Base-by-base conservation (phyloP, 441 rosid genomes). In the Raphanus hybrid region DNA sequence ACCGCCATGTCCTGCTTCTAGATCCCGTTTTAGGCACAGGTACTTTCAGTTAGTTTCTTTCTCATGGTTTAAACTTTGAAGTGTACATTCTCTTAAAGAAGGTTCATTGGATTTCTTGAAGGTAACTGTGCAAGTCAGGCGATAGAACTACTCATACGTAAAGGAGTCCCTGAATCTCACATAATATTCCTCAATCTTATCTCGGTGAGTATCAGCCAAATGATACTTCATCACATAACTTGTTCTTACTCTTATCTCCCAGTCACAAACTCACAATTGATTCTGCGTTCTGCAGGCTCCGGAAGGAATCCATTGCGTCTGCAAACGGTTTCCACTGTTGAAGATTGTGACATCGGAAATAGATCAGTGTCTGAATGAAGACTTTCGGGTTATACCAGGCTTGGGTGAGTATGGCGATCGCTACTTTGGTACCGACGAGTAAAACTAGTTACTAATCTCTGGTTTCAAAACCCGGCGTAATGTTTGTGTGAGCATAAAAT, bases 11-110 rank as follows among this genome's bases (percentile, higher is more conserved):
- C 77, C 88, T 96, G 76, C 98, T 96, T 80, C 90, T 96, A 15
- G 99, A 96, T 61, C 99, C 99, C n/a, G 97, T 93, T 78, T 94
- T 96, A 79, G 98, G 93, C 67, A 91, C 99, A 62, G 97, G 98
- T 90, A 68, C 59, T 37, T 8, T 72, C 64, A 18, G 43, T 12
- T 20, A 15, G 43, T 45, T 23, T 6, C 1, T 6, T 18, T 62
- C 0, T 26, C 2, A 70, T 76, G 50, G 5, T 59, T 29, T 52
- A 16, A 52, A 43, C 3, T 58, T 29, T 52, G 32, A 52, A 43
- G 37, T 69, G 32, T 23, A 37, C 70, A 43, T 32, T 48, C 59
- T 23, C 52, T 2, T 5, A 11, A 9, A 15, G 37, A 9, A 16
- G 37, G 9, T 64, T 5, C 55, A 12, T 26, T 66, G 70, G 20